These are phyloP conservation scores for Penicillium crustosum DNA, from an alignment of 2,329 filamentous ascomycete genomes.

Conservation along the genomic window DNA sequence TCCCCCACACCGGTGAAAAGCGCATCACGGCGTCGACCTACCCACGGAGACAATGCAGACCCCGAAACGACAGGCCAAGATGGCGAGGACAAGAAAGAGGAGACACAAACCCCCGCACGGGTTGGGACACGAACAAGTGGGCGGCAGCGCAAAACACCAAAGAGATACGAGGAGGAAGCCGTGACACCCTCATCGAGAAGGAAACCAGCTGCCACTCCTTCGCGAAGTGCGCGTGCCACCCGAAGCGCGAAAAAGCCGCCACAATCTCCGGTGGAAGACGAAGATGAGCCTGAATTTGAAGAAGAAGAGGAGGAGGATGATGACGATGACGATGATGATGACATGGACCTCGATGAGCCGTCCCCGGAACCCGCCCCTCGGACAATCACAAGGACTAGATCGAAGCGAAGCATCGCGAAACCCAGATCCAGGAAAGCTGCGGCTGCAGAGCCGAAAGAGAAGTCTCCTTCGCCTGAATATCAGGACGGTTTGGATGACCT, in stretches of 20 bases:
- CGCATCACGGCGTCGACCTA: conserved; percentile 28
- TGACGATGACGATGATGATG: conserved; percentile 22
- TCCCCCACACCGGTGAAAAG: conserved; percentile 15
- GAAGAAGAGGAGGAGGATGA: not conserved
- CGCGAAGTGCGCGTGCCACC: conserved; percentile 20
- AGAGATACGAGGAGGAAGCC: conserved; percentile 33
- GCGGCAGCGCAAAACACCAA: conserved; percentile 36
- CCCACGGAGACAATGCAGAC: conserved; percentile 11
- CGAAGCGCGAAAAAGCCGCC: conserved; percentile 26
- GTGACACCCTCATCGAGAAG: conserved; percentile 24
- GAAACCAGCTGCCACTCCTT: conserved; percentile 21
- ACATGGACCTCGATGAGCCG: conserved; percentile 25
- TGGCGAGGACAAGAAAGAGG: conserved; percentile 11
- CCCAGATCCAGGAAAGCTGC: conserved; percentile 14
- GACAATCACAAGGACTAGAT: conserved; percentile 29
- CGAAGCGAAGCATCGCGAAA: conserved; percentile 24
- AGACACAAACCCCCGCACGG: conserved; percentile 25
- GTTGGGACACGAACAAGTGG: conserved; percentile 35
- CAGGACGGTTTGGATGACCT: conserved; percentile 39
- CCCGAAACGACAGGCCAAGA: conserved; percentile 11
- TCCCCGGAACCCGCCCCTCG: conserved; percentile 20
- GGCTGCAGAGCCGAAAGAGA: conserved; percentile 13
- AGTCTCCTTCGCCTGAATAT: conserved; percentile 30
- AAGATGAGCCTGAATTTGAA: conserved; percentile 1
- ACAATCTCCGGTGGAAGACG: conserved; percentile 13